phyloP scores from a whole-genome alignment of 2,329 filamentous ascomycete genomes.

The Diaporthe ampelina region DNA sequence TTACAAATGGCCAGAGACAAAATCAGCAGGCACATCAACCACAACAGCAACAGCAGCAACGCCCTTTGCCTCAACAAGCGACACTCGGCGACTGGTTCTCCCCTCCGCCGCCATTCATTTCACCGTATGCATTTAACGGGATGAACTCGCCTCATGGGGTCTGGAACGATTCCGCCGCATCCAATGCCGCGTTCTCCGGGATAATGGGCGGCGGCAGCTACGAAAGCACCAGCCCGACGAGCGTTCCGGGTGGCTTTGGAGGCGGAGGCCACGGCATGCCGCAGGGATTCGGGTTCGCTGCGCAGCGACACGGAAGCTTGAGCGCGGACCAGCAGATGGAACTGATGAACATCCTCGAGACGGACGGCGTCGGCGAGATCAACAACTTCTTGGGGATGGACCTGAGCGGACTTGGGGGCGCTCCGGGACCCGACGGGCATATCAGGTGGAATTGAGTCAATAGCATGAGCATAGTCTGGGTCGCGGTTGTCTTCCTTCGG shows the following conservation, averaged over 20 bases:
- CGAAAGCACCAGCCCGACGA: conserved; percentile 38
- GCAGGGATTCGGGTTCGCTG: conserved; percentile 49
- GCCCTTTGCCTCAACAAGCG: conserved; percentile 58
- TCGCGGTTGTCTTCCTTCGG: neutral
- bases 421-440: conserved; percentile 38
- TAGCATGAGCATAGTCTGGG: neutral
- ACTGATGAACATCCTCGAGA: conserved; percentile 85
- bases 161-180: conserved; percentile 55
- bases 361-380: conserved; percentile 73
- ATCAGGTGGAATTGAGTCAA: conserved; percentile 40
- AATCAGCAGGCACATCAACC: conserved; percentile 42
- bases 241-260: conserved; percentile 45
- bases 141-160: conserved; percentile 54
- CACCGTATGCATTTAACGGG: conserved; percentile 64
- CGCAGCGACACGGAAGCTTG: conserved; percentile 75
- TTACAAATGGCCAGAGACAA: conserved; percentile 39
- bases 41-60: conserved; percentile 53
- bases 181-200: conserved; percentile 45
- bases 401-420: conserved; percentile 47
- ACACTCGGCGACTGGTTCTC: conserved; percentile 65
- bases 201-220: conserved; percentile 43
- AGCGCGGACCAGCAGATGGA: conserved; percentile 87
- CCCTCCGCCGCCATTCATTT: conserved; percentile 65
- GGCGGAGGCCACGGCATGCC: conserved; percentile 43
- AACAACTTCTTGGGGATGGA: conserved; percentile 69